A percentile compares a stretch with the other conserved stretches of the same genome.
Conservation (phyloP, 2,329 filamentous ascomycete species). For the Sporothrix inflata region DNA sequence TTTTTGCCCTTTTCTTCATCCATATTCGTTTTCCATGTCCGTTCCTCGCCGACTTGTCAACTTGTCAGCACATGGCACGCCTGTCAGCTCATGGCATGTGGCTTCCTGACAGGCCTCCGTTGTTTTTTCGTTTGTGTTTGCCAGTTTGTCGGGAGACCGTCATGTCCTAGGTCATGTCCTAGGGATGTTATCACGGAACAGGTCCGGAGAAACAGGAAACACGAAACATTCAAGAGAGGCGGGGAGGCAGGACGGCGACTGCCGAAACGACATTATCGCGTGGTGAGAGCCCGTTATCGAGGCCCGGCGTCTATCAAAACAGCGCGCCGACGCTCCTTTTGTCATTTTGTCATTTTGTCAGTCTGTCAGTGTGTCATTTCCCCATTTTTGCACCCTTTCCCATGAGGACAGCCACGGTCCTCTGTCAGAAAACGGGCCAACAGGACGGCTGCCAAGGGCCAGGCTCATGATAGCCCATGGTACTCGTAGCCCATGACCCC, state of each 20-base stretch:
- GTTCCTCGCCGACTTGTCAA: not conserved
- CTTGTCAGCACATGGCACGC: not conserved
- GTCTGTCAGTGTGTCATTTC: not conserved
- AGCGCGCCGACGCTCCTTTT: not conserved
- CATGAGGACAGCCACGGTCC: not conserved
- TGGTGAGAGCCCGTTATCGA: not conserved
- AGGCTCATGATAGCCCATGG: not conserved
- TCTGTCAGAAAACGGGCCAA: not conserved
- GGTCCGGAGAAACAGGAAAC: not conserved
- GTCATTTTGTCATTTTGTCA: not conserved
- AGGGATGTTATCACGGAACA: not conserved
- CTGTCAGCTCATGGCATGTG: not conserved
- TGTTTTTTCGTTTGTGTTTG: not conserved
- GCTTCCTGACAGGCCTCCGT: not conserved
- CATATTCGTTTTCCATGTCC: not conserved
- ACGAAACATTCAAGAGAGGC: not conserved
- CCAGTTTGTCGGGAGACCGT: not conserved
- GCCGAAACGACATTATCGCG: not conserved
- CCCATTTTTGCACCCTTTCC: not conserved
- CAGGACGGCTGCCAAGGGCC: not conserved
- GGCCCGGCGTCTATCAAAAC: conserved; percentile 18
- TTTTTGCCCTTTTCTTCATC: not conserved
- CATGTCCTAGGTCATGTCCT: not conserved
- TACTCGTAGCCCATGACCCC: not conserved
- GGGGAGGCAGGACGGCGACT: not conserved